These are phyloP conservation scores for Phialophora expanda DNA, from an alignment of 2,329 filamentous ascomycete species.

Conservation along the genomic window DNA sequence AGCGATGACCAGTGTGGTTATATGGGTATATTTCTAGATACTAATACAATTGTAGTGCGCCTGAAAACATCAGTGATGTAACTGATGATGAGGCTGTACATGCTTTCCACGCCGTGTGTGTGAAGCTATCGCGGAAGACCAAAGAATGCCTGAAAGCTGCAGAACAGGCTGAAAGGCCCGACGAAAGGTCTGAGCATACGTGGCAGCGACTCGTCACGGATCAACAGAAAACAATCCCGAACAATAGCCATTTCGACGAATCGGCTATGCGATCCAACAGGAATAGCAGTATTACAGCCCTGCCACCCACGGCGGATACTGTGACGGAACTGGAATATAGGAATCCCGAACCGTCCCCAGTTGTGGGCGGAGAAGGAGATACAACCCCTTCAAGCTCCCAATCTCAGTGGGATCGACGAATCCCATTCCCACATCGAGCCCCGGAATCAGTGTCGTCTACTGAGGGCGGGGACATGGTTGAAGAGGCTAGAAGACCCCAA, in stretches of 20 bases:
- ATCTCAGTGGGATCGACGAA: conserved; percentile 51
- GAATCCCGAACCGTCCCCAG: conserved; percentile 19
- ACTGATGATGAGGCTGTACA: conserved; percentile 49
- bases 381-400: conserved; percentile 54
- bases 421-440: conserved; percentile 49
- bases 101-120: conserved; percentile 53
- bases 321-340: conserved; percentile 22
- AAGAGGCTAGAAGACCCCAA: conserved; percentile 48
- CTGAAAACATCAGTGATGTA: conserved; percentile 48
- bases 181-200: conserved; percentile 52
- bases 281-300: conserved; percentile 36
- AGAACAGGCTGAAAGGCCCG: conserved; percentile 56
- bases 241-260: conserved; percentile 32
- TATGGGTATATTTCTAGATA: background rate
- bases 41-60: conserved; percentile 35
- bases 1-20: background rate
- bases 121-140: conserved; percentile 51
- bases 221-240: conserved; percentile 47
- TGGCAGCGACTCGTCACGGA: conserved; percentile 58
- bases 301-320: conserved; percentile 35
- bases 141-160: conserved; percentile 54
- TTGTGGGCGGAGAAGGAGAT: conserved; percentile 43
- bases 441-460: conserved; percentile 54
- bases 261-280: conserved; percentile 8
- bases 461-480: conserved; percentile 47